Conservation (phyloP, 176 grass and related monocot species). For the Hsuehochloa calcarea region DNA sequence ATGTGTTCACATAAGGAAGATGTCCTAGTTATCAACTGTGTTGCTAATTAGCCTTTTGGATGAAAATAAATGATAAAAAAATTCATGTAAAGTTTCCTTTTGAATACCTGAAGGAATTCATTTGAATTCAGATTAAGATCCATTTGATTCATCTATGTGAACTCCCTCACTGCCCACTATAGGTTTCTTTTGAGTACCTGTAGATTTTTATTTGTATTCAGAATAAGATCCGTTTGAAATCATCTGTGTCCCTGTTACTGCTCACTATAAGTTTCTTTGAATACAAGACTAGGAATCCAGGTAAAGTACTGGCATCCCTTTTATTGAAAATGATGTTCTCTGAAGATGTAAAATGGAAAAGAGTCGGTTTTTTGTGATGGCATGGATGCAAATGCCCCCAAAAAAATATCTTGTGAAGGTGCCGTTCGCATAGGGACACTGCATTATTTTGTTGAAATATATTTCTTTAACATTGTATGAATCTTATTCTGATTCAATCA, state of each 20-base stretch:
- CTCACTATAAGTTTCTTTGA: not conserved
- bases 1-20: constrained; percentile 8
- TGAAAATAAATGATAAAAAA: not conserved
- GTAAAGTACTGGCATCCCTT: not conserved
- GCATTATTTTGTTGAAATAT: not conserved
- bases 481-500: constrained; percentile 1
- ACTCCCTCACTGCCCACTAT: not conserved
- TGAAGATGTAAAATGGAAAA: not conserved
- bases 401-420: not conserved
- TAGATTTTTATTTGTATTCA: not conserved
- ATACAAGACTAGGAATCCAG: constrained; percentile 4
- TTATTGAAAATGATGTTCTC: not conserved
- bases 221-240: not conserved
- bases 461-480: not conserved
- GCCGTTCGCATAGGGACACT: not conserved
- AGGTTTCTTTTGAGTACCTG: constrained; percentile 8
- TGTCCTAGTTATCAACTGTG: constrained; percentile 12
- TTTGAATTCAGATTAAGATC: constrained; percentile 1
- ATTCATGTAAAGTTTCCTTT: not conserved
- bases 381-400: not conserved
- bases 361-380: not conserved
- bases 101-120: constrained; percentile 1
- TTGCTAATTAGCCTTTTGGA: not conserved
- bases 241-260: not conserved
- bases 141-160: not conserved